Evolutionary conservation across 2,329 filamentous ascomycete species (phyloP).

Genomic region (Thermochaetoides dissita): DNA sequence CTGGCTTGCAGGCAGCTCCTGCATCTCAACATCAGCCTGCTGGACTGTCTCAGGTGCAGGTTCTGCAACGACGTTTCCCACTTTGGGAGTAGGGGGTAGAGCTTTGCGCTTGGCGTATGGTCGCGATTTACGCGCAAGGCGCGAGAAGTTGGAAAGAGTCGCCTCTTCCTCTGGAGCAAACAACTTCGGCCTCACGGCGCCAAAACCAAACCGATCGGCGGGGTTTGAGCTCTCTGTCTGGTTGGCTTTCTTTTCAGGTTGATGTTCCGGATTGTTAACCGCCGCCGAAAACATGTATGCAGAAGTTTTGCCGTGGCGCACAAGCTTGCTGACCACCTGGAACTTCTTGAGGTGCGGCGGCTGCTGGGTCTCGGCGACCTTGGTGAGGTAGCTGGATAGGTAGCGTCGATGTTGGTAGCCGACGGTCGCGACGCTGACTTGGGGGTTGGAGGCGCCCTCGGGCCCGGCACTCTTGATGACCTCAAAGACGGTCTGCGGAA

Average conservation of each 20-base stretch:
- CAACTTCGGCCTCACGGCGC: slow-evolving; percentile 8
- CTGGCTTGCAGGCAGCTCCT: neutral
- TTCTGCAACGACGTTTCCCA: slow-evolving; percentile 4
- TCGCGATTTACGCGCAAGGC: slow-evolving; percentile 7
- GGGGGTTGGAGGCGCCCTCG: slow-evolving; percentile 22
- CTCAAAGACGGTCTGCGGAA: slow-evolving; percentile 23
- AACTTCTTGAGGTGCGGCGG: slow-evolving; percentile 27
- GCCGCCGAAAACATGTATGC: slow-evolving; percentile 27
- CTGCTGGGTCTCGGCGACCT: slow-evolving; percentile 23
- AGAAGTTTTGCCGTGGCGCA: slow-evolving; percentile 26
- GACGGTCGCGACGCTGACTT: slow-evolving; percentile 23
- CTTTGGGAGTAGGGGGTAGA: slow-evolving; percentile 3
- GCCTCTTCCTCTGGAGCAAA: slow-evolving; percentile 5
- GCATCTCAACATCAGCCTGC: neutral
- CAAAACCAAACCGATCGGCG: slow-evolving; percentile 10
- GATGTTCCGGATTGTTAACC: neutral
- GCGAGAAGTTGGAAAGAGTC: slow-evolving; percentile 12
- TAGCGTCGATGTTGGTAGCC: slow-evolving; percentile 24
- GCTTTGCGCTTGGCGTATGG: slow-evolving; percentile 8
- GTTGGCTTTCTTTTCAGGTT: neutral
- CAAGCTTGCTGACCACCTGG: slow-evolving; percentile 24
- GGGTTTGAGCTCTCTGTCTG: neutral
- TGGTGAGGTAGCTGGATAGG: slow-evolving; percentile 20
- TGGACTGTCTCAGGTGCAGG: neutral
- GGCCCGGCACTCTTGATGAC: slow-evolving; percentile 20